These are phyloP conservation scores for Boletus subparvulus DNA, from an alignment of 768 basidiomycete genomes.

Conservation along the genomic window DNA sequence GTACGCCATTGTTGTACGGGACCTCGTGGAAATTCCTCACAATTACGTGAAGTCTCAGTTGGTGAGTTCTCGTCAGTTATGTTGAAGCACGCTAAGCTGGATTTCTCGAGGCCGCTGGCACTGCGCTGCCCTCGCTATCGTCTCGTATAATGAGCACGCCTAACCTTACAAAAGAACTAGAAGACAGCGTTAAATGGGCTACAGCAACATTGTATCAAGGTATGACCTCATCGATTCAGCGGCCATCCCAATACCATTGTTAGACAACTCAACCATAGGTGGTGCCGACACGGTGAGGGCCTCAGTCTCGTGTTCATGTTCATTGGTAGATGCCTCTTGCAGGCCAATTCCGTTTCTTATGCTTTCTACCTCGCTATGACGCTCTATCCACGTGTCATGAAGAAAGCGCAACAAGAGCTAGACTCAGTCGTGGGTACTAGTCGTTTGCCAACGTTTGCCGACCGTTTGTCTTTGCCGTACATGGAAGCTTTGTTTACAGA, in stretches of 20 bases:
- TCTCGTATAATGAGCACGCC: conserved; percentile 10
- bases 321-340: background rate
- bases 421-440: conserved; percentile 27
- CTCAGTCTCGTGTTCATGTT: background rate
- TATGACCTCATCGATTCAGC: background rate
- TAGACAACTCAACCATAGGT: conserved; percentile 8
- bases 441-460: conserved; percentile 25
- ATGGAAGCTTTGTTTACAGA: conserved; percentile 29
- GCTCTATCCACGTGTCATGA: conserved; percentile 25
- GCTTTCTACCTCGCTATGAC: conserved; percentile 30
- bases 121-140: conserved; percentile 14
- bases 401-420: conserved; percentile 29
- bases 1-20: conserved; percentile 3
- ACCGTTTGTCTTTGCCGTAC: conserved; percentile 28
- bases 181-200: conserved; percentile 22
- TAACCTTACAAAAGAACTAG: conserved; percentile 10
- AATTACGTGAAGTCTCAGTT: conserved; percentile 15
- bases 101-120: conserved; percentile 16
- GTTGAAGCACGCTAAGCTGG: background rate
- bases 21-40: conserved; percentile 15
- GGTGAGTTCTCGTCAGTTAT: background rate
- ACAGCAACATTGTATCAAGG: conserved; percentile 15
- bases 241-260: background rate
- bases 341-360: conserved; percentile 16
- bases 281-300: conserved; percentile 27